phyloP scores from a whole-genome alignment of 495 filamentous ascomycete genomes.

The Letharia lupina region DNA sequence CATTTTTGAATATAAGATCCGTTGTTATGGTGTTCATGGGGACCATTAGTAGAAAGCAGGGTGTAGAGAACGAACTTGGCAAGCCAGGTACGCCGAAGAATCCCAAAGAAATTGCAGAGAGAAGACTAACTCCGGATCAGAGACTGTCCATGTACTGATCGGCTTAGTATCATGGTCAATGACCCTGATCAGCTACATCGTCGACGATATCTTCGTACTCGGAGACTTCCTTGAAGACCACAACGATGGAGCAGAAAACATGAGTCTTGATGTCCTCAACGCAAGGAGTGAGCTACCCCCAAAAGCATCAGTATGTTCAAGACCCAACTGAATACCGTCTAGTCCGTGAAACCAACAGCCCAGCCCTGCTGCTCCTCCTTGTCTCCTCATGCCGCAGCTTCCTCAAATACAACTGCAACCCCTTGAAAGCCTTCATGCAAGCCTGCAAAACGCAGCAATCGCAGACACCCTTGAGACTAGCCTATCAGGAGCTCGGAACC shows the following conservation, averaged over 20 bases:
- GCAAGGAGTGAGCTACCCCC: constrained; percentile 35
- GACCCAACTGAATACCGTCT: constrained; percentile 12
- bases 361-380: constrained; percentile 54
- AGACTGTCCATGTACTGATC: constrained; percentile 48
- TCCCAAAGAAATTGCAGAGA: not conserved
- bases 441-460: constrained; percentile 3
- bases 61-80: constrained; percentile 46
- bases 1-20: constrained; percentile 62
- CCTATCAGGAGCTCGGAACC: constrained; percentile 19
- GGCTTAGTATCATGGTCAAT: constrained; percentile 57
- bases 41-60: constrained; percentile 41
- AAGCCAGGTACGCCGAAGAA: constrained; percentile 47
- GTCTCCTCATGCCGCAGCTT: constrained; percentile 66
- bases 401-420: constrained; percentile 58
- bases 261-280: constrained; percentile 37
- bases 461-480: constrained; percentile 11
- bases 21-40: constrained; percentile 58
- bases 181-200: constrained; percentile 59
- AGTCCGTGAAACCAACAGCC: constrained; percentile 40
- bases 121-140: constrained; percentile 24
- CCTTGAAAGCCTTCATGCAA: constrained; percentile 40
- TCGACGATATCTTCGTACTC: constrained; percentile 58
- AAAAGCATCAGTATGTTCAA: constrained; percentile 16
- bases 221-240: constrained; percentile 43
- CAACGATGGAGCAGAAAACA: constrained; percentile 23